Evolutionary conservation across 2,329 filamentous ascomycete genomes (phyloP), one percentile per base, ranked within the genome.

Genomic region (Colletotrichum lini): DNA sequence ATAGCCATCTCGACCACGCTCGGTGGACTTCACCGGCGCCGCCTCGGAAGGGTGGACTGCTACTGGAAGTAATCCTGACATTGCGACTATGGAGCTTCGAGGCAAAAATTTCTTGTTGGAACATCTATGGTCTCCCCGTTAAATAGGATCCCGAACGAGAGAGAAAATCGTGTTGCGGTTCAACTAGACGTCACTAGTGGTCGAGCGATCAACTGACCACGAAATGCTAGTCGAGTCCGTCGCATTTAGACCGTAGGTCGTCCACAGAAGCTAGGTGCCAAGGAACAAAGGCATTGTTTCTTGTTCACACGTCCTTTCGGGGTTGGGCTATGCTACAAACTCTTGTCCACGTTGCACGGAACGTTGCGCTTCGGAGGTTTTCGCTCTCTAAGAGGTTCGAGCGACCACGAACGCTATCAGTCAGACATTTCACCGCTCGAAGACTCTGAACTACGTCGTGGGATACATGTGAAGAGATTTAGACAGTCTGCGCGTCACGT

Each of bases 1-100:
- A 71, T 84, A 84, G 7, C 77, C 69, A 26, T 64, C 49, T 7
- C 49, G 49, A 26, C 53, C 54, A 30, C 53, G 53, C 0, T 49
- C 45, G 18, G 66, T 56, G 16, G 70, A 12, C 7, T 61, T 50
- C 15, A 60, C 26, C 10, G 59, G 53, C 9, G 59, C 30, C 9
- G 59, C 59, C 38, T 50, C 58, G 2, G 47, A 65, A 26, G 53
- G 30, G 21, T 21, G 47, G 15, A 45, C n/a, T 12, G 47, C 40
- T 23, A 30, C 13, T 53, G 54, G 65, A 8, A 61, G 52, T 4
- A 61, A 40, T 26, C 38, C 49, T 18, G 50, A n/a, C 15, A 65
- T 45, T 18, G 26, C 26, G 6, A 64, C 10, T 64, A 72, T 54
- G 30, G 58, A 62, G 13, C 26, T 44, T 44, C 44, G 38, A 21